Evolutionary conservation across 805 yeast species (phyloP), one percentile per base, ranked within the genome.

Genomic region (Naumovozyma dairenensis): DNA sequence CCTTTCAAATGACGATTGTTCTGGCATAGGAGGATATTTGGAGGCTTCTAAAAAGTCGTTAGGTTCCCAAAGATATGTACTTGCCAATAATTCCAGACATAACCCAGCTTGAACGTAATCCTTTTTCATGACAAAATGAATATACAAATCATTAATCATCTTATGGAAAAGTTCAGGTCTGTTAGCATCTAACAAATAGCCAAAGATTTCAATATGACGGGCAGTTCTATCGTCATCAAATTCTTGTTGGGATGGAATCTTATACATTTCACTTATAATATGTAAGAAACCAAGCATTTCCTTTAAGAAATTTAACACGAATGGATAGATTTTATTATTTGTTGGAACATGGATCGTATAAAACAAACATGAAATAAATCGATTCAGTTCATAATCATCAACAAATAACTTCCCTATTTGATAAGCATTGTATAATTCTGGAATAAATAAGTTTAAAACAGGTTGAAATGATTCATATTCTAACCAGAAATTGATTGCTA

Each of bases 221-320:
- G 81, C 80, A 4, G 86, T 77, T 49, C 94, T 67, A 56, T 85
- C 95, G 53, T 82, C 89, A 47, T 81, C 89, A 56, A 80, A 86
- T 49, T 84, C 94, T 27, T 77, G 77, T 14, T 86, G 86, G 30
- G 67, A 69, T 10, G 95, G 95, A 37, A 85, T 84, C 37, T 72
- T 69, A 45, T 72, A 72, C 46, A 80, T 70, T 47, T 81, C 84
- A 40, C 73, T 67, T 48, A 81, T 66, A 12, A 75, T 72, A 34
- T 67, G 73, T 37, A 83, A 58, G 56, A 82, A 81, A 16, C 74
- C 77, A 17, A 73, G 57, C 25, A 82, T 46, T 28, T 70, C 72
- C 36, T 66, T 67, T 34, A 79, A 64, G 36, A 75, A 72, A 25
- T 60, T 60, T 38, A 67, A 59, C 25, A 77, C 62, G 18, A 71